phyloP scores from a whole-genome alignment of 2,329 filamentous ascomycete species.

The Chaetomiaceae sp. region DNA sequence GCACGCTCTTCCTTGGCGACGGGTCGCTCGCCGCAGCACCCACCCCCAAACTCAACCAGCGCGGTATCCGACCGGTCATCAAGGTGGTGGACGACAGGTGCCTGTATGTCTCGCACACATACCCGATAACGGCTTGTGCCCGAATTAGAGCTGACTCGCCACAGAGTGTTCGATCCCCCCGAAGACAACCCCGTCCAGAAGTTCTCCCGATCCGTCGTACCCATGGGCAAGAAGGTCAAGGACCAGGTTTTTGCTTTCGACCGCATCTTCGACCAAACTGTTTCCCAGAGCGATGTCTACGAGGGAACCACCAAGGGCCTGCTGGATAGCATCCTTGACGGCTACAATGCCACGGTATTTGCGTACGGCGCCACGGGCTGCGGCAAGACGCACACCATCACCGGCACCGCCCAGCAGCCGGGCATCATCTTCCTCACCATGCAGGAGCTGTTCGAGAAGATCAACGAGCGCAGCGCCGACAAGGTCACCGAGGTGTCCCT shows the following conservation, averaged over 20 bases:
- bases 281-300: constrained; percentile 88
- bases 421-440: constrained; percentile 99
- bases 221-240: constrained; percentile 83
- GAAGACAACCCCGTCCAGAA: constrained; percentile 90
- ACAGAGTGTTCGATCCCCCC: constrained; percentile 91
- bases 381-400: constrained; percentile 97
- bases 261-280: constrained; percentile 92
- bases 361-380: constrained; percentile 97
- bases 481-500: constrained; percentile 87
- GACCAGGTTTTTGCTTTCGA: constrained; percentile 98
- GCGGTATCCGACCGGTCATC: constrained; percentile 85
- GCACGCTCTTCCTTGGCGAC: constrained; percentile 89
- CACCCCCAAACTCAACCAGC: constrained; percentile 76
- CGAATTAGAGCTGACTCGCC: constrained; percentile 8
- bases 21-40: constrained; percentile 87
- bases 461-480: constrained; percentile 76
- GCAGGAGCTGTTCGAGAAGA: constrained; percentile 97
- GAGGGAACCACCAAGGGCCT: constrained; percentile 84
- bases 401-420: constrained; percentile 83
- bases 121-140: too few relatives aligned
- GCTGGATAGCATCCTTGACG: constrained; percentile 92
- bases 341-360: constrained; percentile 98
- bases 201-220: constrained; percentile 76
- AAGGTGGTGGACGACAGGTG: constrained; percentile 96
- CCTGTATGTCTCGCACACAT: constrained; percentile 54